Evolutionary conservation across 1,284 basidiomycete species (phyloP).

Genomic region (Leccinum ponderosum): DNA sequence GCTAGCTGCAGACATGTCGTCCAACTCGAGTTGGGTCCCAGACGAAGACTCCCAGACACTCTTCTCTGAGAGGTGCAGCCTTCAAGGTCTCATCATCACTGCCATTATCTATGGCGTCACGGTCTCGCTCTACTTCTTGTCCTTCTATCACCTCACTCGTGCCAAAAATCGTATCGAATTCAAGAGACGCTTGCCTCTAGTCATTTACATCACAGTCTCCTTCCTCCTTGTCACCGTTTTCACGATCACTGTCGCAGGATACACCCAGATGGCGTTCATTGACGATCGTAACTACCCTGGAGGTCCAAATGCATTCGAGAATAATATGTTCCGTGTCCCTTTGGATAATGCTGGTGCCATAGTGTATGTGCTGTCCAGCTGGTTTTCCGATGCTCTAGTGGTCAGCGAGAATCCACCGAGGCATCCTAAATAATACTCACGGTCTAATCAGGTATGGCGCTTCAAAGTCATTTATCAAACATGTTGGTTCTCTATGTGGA

Average conservation of each 20-base stretch:
- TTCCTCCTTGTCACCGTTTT: background rate
- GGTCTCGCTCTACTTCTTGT: too few species aligned
- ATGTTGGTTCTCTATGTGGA: background rate
- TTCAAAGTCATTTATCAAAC: background rate
- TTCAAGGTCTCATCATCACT: too few species aligned
- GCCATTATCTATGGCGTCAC: too few species aligned
- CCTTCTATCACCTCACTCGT: too few species aligned
- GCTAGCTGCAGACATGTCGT: too few species aligned
- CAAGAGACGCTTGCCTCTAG: too few species aligned
- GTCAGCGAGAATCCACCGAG: background rate
- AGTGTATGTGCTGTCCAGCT: background rate
- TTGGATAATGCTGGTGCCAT: background rate
- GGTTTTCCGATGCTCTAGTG: background rate
- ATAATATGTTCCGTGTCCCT: background rate
- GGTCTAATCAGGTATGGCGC: background rate
- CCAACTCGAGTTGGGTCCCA: too few species aligned
- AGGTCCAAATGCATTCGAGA: background rate
- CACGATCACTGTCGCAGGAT: background rate
- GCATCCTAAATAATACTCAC: background rate
- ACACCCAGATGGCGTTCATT: background rate
- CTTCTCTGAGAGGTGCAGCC: too few species aligned
- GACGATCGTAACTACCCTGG: background rate
- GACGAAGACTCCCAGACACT: too few species aligned
- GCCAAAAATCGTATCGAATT: too few species aligned
- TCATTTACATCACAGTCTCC: too few species aligned